phyloP scores from a whole-genome alignment of 305 asterid genomes.

The Fraxinus greggii region DNA sequence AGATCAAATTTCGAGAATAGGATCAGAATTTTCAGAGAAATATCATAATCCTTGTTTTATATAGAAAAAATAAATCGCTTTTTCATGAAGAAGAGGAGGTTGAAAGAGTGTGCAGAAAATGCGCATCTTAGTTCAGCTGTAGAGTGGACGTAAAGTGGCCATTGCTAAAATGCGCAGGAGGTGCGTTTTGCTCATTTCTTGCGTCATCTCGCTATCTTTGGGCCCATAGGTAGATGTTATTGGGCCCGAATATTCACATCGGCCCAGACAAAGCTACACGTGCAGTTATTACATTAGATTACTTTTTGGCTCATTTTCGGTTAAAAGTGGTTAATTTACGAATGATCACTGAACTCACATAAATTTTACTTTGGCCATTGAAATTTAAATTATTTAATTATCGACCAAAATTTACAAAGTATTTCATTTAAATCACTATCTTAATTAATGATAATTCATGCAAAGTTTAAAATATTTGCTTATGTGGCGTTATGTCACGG shows the following conservation, averaged over 20 bases:
- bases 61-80: not conserved
- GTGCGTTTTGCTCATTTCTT: slow-evolving; percentile 8
- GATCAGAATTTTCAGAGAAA: not conserved
- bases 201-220: not conserved
- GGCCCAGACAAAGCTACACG: not conserved
- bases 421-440: not conserved
- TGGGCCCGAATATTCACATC: not conserved
- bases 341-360: not conserved
- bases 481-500: not conserved
- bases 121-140: slow-evolving; percentile 25
- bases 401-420: too few relatives aligned
- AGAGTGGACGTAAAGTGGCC: slow-evolving; percentile 15
- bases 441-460: not conserved
- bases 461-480: not conserved
- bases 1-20: not conserved
- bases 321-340: not conserved
- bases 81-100: not conserved
- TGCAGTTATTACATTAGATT: not conserved
- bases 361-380: not conserved
- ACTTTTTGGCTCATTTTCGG: not conserved
- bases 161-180: slow-evolving; percentile 30
- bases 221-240: not conserved
- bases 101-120: slow-evolving; percentile 5
- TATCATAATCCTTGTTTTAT: slow-evolving; percentile 1
- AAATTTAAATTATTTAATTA: not conserved